phyloP scores from a whole-genome alignment of 768 basidiomycete species.

The Collybiopsis confluens region DNA sequence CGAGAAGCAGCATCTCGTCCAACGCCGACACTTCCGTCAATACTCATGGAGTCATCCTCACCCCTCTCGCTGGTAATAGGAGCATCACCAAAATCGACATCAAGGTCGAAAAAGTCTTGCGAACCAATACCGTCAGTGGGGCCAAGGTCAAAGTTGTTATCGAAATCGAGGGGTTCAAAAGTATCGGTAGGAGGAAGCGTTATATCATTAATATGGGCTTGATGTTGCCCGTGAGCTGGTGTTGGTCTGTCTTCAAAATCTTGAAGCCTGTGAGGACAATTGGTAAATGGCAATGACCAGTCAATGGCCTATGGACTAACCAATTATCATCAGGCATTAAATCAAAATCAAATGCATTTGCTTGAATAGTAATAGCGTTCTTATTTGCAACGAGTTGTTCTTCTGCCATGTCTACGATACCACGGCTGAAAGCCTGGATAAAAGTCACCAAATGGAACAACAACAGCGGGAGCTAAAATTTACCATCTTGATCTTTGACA shows the following conservation, averaged over 20 bases:
- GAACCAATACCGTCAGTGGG: constrained; percentile 82
- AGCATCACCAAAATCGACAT: constrained; percentile 72
- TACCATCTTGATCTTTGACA: constrained; percentile 94
- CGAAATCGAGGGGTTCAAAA: constrained; percentile 59
- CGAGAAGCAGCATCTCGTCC: constrained; percentile 64
- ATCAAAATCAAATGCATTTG: constrained; percentile 74
- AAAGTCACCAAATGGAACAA: constrained; percentile 1
- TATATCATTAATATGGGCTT: constrained; percentile 83
- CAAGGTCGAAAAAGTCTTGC: constrained; percentile 78
- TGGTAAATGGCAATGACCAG: too few relatives aligned
- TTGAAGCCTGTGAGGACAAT: constrained; percentile 30
- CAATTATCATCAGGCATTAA: constrained; percentile 79
- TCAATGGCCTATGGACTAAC: constrained; percentile 31
- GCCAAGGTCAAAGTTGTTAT: constrained; percentile 71
- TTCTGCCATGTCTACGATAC: constrained; percentile 93
- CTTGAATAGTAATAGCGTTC: constrained; percentile 84
- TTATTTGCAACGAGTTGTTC: constrained; percentile 85
- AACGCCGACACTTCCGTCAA: constrained; percentile 63
- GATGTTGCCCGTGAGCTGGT: constrained; percentile 69
- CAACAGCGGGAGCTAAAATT: not conserved
- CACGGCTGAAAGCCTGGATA: constrained; percentile 85
- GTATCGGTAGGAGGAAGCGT: constrained; percentile 79
- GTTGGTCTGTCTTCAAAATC: constrained; percentile 70
- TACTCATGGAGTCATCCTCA: constrained; percentile 51
- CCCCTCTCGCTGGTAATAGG: constrained; percentile 25